A percentile compares a stretch with the other conserved stretches of the same genome.
phyloP scores from a whole-genome alignment of 345 rosid genomes.

The Laguncularia racemosa region DNA sequence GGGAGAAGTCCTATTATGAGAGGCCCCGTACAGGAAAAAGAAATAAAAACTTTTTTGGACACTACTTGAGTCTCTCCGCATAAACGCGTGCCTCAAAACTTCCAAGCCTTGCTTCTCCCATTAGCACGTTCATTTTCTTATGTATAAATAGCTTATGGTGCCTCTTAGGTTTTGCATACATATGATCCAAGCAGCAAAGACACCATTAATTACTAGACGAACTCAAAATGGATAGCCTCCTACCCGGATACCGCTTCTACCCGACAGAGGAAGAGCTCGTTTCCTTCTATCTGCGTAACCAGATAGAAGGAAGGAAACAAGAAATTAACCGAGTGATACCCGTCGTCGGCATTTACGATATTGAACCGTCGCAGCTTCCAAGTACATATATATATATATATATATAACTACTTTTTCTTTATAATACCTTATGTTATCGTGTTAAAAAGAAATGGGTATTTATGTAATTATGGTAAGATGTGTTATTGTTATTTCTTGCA shows the following conservation, averaged over 20 bases:
- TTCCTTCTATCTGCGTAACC: slow-evolving; percentile 64
- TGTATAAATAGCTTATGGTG: too few relatives aligned
- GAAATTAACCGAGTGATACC: slow-evolving; percentile 65
- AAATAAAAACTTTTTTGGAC: too few relatives aligned
- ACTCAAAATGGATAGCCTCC: slow-evolving; percentile 22
- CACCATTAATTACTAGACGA: background rate
- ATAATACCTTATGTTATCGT: background rate
- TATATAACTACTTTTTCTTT: background rate
- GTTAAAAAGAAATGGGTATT: too few relatives aligned
- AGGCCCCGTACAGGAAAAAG: too few relatives aligned
- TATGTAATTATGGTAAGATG: background rate
- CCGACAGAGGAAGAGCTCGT: slow-evolving; percentile 93
- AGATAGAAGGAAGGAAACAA: slow-evolving; percentile 45
- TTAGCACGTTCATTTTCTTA: too few relatives aligned
- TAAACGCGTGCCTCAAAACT: slow-evolving; percentile 57
- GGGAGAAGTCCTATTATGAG: too few relatives aligned
- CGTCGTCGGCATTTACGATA: slow-evolving; percentile 36
- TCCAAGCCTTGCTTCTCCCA: slow-evolving; percentile 14
- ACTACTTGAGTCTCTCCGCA: background rate
- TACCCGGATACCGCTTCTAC: slow-evolving; percentile 67
- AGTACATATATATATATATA: too few relatives aligned
- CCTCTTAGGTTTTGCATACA: too few relatives aligned
- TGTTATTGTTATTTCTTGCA: slow-evolving; percentile 22
- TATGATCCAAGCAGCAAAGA: background rate
- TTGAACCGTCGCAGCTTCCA: slow-evolving; percentile 76